Base-by-base conservation (phyloP, 2,329 filamentous ascomycete genomes). In the Cadophora sp. region DNA sequence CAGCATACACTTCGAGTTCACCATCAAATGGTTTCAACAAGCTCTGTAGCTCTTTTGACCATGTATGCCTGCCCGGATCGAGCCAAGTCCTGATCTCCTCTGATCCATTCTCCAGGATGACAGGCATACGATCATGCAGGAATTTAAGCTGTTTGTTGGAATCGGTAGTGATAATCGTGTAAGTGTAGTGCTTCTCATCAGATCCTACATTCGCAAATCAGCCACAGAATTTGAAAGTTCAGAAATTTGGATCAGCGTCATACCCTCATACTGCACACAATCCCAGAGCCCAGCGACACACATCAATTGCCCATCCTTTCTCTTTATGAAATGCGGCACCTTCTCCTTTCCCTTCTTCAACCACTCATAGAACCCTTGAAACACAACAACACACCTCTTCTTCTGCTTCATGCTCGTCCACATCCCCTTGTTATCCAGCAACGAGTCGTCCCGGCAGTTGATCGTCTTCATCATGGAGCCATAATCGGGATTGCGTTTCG, bases 281-380 rank as follows among this genome's bases (percentile, higher is more conserved):
- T 98, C 95, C 93, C 94, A 99, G 4, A 99, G 80, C 0, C 95
- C 96, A 12, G 95, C 95, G 75, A 98, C 90, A 75, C 89, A 95
- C 91, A 79, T 92, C 74, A 97, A 81, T 74, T 89, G 86, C 0
- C 92, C 92, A 77, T 98, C 95, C 73, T 89, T 92, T 31, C 94
- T 85, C 80, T 90, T 94, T 26, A 93, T 87, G 75, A 89, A 97
- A 79, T 98, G 89, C 12, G 96, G 95, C 1, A 95, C 82, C 80
- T 93, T 97, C 64, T 96, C 91, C 73, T 92, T 94, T 1, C 85
- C 85, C 75, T 90, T 92, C 79, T 95, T 95, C 68, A 97, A 82
- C 96, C 96, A 98, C 80, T 99, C 96, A 76, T 93, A 99, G 80
- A 98, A 99, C 1, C 96, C 96, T 79, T 97, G 91, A 11, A 92